phyloP scores from a whole-genome alignment of 148 eudicot species.

The Rheum nobile region DNA sequence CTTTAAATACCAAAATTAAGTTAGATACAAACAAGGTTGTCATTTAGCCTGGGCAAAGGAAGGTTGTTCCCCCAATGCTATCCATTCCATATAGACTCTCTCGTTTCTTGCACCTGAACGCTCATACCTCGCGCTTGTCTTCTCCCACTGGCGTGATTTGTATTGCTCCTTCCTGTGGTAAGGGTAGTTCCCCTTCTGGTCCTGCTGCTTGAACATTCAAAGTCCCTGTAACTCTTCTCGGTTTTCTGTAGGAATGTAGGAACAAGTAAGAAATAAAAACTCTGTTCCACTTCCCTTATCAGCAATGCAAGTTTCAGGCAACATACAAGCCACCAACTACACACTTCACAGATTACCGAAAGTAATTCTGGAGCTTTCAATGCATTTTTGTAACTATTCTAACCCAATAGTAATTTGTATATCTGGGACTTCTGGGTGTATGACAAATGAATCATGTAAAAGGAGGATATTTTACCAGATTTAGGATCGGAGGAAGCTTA shows the following conservation, averaged over 20 bases:
- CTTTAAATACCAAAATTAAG: too few species aligned
- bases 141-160: slow-evolving; percentile 29
- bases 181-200: slow-evolving; percentile 25
- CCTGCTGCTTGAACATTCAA: slow-evolving; percentile 22
- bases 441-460: neutral
- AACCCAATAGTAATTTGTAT: neutral
- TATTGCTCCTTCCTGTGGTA: slow-evolving; percentile 29
- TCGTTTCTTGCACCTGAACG: slow-evolving; percentile 16
- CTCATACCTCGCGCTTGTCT: slow-evolving; percentile 24
- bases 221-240: slow-evolving; percentile 16
- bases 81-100: slow-evolving; percentile 23
- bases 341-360: neutral
- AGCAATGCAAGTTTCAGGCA: neutral
- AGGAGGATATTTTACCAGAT: slow-evolving; percentile 42
- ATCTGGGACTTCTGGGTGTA: neutral
- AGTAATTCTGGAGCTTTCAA: too few species aligned
- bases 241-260: slow-evolving; percentile 18
- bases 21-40: too few species aligned
- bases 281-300: too few species aligned
- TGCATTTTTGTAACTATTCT: too few species aligned
- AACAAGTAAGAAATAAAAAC: neutral
- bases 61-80: neutral
- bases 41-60: slow-evolving; percentile 21
- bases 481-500: too few species aligned
- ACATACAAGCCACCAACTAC: neutral